Evolutionary conservation across 2,329 filamentous ascomycete species (phyloP).

Genomic region (Penicillium sp.): DNA sequence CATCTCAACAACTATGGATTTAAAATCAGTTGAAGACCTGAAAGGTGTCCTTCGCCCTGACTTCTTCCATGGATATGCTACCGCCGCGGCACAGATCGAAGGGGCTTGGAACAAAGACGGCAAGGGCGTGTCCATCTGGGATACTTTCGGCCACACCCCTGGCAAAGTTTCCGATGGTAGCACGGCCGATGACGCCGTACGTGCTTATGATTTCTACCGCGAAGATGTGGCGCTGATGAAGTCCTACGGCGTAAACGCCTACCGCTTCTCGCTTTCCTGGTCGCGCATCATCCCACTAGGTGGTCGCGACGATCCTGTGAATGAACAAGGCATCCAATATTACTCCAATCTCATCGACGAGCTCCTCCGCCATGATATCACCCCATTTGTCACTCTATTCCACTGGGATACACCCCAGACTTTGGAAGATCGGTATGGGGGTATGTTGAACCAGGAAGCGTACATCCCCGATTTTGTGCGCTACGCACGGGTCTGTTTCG

Average conservation of each 20-base stretch:
- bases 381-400: conserved; percentile 75
- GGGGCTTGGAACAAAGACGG: conserved; percentile 71
- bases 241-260: conserved; percentile 67
- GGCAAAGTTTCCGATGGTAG: conserved; percentile 76
- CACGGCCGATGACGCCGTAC: conserved; percentile 72
- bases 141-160: conserved; percentile 71
- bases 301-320: conserved; percentile 73
- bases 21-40: conserved; percentile 29
- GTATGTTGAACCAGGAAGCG: conserved; percentile 72
- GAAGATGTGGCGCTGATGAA: conserved; percentile 76
- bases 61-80: conserved; percentile 34
- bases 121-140: conserved; percentile 78
- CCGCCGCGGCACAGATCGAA: conserved; percentile 64
- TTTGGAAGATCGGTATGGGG: conserved; percentile 74
- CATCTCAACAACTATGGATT: conserved; percentile 19
- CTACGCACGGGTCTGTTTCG: conserved; percentile 75
- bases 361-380: conserved; percentile 70
- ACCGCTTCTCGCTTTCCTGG: conserved; percentile 77
- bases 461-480: conserved; percentile 75
- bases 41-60: conserved; percentile 27
- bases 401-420: conserved; percentile 81
- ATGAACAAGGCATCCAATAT: conserved; percentile 72
- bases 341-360: conserved; percentile 76
- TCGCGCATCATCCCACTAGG: conserved; percentile 77
- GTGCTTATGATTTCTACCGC: conserved; percentile 74